Evolutionary conservation across 306 rosid genomes (phyloP), one percentile per base, ranked within the genome.

Genomic region (Sphenostylis stenocarpa): DNA sequence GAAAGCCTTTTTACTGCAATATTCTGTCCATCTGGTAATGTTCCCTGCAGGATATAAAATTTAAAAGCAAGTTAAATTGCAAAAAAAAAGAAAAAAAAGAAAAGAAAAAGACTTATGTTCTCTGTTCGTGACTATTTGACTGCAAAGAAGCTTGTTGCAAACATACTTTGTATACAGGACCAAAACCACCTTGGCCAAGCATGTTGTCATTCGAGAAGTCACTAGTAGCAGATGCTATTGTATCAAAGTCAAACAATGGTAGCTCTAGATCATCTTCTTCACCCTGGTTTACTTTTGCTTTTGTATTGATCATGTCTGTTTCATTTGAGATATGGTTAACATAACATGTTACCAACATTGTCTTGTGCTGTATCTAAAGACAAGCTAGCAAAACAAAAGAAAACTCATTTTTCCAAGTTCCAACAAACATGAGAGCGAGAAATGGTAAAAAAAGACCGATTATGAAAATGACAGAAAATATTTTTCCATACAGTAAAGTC

Each of bases 161-260:
- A 0, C 33, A 61, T 88, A 84, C 92, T 83, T 6, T 70, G 57
- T 81, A 89, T 17, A 91, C 93, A 3, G 84, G 83, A 16, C 93
- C 95, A 75, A 91, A 91, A 16, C 90, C 92, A 23, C 94, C 93
- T 82, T 88, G 80, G 1, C 90, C 91, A 20, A 86, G 85, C 85
- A 78, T 85, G 3, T 85, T 82, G 29, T 66, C 4, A 28, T 15
- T 19, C 33, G 93, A 82, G 43, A 90, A 88, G 65, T 82, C 64
- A 43, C 73, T 49, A 0, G 96, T 90, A 14, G 91, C 93, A 19
- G 3, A 34, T 4, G 63, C 53, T 81, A 90, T 65, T 1, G 80
- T 31, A 26, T 79, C 4, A 21, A 87, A 61, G 51, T 84, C 82
- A 10, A 88, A 84, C 3, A 84, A 65, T 0, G 87, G 93, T 10